These are phyloP conservation scores for Amoebophrya sp. DNA, from an alignment of 169 alveolate genomes.

Conservation along the genomic window DNA sequence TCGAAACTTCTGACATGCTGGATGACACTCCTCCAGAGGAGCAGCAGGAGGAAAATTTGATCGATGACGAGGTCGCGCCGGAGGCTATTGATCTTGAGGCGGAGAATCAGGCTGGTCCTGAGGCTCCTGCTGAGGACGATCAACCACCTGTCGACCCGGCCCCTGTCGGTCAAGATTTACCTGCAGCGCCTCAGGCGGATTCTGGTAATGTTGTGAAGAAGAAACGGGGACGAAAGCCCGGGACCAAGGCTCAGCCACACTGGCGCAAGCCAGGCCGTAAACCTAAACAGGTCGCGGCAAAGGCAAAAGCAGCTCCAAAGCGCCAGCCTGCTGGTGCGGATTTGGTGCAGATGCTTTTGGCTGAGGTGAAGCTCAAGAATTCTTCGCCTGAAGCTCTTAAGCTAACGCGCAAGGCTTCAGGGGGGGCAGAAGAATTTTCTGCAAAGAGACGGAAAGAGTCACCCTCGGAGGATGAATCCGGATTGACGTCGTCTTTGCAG, in stretches of 20 bases:
- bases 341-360: background rate
- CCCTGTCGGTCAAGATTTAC: background rate
- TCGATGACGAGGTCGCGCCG: background rate
- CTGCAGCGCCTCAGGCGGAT: background rate
- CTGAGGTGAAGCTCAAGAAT: background rate
- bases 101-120: background rate
- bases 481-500: too few relatives aligned
- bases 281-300: background rate
- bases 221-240: background rate
- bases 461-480: too few relatives aligned
- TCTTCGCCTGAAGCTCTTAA: background rate
- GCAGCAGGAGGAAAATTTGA: background rate
- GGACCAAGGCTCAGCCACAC: background rate
- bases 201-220: background rate
- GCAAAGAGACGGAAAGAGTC: too few relatives aligned
- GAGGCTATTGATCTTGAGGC: background rate
- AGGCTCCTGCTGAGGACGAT: background rate
- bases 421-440: background rate
- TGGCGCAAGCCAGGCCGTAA: background rate
- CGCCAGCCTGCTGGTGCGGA: too few relatives aligned
- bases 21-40: background rate
- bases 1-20: too few relatives aligned
- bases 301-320: background rate
- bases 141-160: background rate
- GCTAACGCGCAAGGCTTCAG: background rate